Evolutionary conservation across 2,329 filamentous ascomycete species (phyloP), one percentile per base, ranked within the genome.

Genomic region (Cercospora citrullina): DNA sequence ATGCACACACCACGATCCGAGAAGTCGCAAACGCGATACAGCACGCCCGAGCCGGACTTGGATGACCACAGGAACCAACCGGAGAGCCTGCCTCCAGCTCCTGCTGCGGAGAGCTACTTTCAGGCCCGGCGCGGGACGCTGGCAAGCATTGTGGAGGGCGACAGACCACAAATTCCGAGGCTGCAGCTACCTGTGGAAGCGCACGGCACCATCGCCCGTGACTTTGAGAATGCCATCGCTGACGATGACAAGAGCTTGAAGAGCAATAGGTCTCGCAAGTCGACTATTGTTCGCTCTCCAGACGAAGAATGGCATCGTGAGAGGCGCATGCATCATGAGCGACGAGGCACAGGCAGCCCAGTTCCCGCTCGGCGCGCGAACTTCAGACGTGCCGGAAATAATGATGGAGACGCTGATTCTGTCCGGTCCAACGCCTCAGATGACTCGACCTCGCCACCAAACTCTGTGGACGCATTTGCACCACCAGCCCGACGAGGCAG

Each of bases 391-490:
- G 68, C 75, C 23, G 66, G 73, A 51, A 73, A 76, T 68, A 74
- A 74, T 51, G 60, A 73, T 4, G 71, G 67, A 10, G 71, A 71
- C 23, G 64, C 67, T 48, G 68, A 67, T 16, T 72, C 71, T 1
- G 63, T 73, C 14, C 68, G 65, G n/a, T 72, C 69, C 1, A 53
- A 70, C 16, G 63, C 57, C 9, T 72, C 69, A 28, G 51, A 69
- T 59, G 87, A 92, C 65, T 93, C 92, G 0, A 83, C 87, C 2
- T 98, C 95, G 5, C 94, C 94, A 10, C 95, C 95, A 7, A 99
- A 97, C 79, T 99, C 95, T 0, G 93, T 99, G 62, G 96, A 98
- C 79, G 95, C 95, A 4, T 99, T 99, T 80, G 95, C 95, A 18
- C 92, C 95, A 75, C 92, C 92, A 61, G 91, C 93, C 5, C 63